A percentile compares a stretch with the other conserved stretches of the same genome.
phyloP scores from a whole-genome alignment of 2,329 filamentous ascomycete species.

The Amylocarpus encephaloides region DNA sequence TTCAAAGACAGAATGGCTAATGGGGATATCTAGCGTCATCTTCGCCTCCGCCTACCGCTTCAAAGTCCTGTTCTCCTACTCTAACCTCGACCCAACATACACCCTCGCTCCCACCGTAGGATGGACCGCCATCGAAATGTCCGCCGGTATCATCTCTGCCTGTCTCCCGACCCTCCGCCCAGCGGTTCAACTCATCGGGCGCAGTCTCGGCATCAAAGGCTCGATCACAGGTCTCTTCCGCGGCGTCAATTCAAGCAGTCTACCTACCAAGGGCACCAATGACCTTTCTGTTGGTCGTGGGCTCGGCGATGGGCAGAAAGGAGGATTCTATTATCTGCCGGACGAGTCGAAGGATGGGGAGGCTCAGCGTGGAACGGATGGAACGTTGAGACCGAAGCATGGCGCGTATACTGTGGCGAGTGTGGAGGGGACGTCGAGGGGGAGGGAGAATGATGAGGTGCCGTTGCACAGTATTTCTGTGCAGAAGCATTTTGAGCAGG shows the following conservation, averaged over 20 bases:
- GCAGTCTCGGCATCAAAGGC: neutral
- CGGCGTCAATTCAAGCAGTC: neutral
- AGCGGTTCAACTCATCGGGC: conserved; percentile 1
- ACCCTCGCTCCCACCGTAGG: conserved; percentile 40
- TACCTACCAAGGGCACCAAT: neutral
- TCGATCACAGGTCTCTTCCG: neutral
- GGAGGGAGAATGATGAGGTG: neutral
- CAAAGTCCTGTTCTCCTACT: conserved; percentile 41
- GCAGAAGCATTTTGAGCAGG: neutral
- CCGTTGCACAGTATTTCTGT: neutral
- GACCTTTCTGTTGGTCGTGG: neutral
- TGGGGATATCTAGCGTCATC: conserved; percentile 34
- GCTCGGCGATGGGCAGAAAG: neutral
- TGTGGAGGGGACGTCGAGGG: neutral
- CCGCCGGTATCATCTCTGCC: conserved; percentile 46
- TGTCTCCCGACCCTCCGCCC: conserved; percentile 47
- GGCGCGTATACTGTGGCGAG: neutral
- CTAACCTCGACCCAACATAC: conserved; percentile 37
- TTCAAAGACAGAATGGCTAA: neutral
- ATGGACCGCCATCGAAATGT: conserved; percentile 45
- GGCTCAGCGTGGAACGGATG: neutral
- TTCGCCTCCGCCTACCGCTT: conserved; percentile 44
- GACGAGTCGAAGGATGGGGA: neutral
- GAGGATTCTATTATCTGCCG: neutral
- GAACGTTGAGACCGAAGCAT: neutral